phyloP scores from a whole-genome alignment of 2,329 filamentous ascomycete species.

The Apiospora koreana region DNA sequence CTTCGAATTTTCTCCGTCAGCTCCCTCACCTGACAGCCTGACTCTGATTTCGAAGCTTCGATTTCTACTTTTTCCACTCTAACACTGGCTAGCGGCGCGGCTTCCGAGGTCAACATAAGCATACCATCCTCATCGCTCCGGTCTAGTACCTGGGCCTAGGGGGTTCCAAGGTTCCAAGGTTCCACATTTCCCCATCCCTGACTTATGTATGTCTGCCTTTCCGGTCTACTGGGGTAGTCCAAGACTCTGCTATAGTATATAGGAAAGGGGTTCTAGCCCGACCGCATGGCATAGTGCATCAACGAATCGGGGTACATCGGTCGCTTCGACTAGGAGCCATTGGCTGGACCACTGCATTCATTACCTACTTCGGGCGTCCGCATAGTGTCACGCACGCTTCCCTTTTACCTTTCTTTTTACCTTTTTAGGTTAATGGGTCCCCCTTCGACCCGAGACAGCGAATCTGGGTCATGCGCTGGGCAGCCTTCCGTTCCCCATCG shows the following conservation, averaged over 20 bases:
- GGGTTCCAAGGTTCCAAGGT: neutral
- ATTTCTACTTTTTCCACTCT: neutral
- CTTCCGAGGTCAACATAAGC: neutral
- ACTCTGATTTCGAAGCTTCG: neutral
- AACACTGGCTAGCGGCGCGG: neutral
- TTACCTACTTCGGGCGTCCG: neutral
- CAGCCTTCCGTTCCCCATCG: neutral
- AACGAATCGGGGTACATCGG: constrained; percentile 1
- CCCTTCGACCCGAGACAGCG: neutral
- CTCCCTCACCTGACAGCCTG: too few relatives aligned
- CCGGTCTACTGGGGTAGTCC: neutral
- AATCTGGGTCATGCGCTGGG: neutral
- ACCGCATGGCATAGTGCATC: neutral
- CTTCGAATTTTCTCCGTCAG: neutral
- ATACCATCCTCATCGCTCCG: neutral
- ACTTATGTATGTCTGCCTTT: neutral
- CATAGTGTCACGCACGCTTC: neutral
- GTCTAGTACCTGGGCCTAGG: neutral
- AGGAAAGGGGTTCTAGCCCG: neutral
- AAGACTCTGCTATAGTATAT: neutral
- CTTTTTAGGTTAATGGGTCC: neutral
- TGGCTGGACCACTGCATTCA: neutral
- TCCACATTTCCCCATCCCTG: neutral
- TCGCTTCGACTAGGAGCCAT: neutral
- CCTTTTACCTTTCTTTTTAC: neutral